Conservation (phyloP, 2,329 filamentous ascomycete genomes). For the Xylaria sp. region DNA sequence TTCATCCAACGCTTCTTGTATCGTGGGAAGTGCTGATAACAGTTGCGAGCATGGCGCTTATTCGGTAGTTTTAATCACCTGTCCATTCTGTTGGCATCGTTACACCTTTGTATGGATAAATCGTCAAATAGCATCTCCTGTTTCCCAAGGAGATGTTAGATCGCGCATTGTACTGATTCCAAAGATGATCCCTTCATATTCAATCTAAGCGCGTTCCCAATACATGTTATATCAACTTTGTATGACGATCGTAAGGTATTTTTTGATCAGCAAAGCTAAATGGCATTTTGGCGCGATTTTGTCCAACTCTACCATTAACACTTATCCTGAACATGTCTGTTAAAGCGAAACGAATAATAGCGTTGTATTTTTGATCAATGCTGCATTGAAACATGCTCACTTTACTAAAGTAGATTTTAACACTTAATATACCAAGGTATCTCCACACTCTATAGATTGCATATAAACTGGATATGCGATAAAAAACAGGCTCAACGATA, state of each 20-base stretch:
- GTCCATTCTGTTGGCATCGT: background rate
- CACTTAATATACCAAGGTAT: slow-evolving; percentile 18
- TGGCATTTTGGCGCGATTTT: no score
- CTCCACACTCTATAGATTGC: slow-evolving; percentile 20
- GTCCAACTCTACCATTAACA: no score
- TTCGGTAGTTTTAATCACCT: slow-evolving; percentile 10
- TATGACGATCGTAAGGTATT: background rate
- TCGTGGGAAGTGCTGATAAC: background rate
- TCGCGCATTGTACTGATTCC: background rate
- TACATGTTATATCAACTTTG: background rate
- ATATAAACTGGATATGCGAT: slow-evolving; percentile 22
- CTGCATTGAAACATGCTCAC: background rate
- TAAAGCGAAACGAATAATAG: no score
- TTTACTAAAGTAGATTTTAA: background rate
- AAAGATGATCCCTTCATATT: background rate
- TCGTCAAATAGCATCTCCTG: background rate
- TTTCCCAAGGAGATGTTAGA: background rate
- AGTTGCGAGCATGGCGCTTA: background rate
- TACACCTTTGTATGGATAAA: background rate
- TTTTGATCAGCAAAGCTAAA: no score
- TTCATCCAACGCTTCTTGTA: background rate
- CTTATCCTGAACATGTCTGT: no score
- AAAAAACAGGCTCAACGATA: slow-evolving; percentile 14
- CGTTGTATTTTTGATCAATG: no score
- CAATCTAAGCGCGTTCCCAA: slow-evolving; percentile 22